Base-by-base conservation (phyloP, 2,329 filamentous ascomycete species). In the Neonectria hederae region DNA sequence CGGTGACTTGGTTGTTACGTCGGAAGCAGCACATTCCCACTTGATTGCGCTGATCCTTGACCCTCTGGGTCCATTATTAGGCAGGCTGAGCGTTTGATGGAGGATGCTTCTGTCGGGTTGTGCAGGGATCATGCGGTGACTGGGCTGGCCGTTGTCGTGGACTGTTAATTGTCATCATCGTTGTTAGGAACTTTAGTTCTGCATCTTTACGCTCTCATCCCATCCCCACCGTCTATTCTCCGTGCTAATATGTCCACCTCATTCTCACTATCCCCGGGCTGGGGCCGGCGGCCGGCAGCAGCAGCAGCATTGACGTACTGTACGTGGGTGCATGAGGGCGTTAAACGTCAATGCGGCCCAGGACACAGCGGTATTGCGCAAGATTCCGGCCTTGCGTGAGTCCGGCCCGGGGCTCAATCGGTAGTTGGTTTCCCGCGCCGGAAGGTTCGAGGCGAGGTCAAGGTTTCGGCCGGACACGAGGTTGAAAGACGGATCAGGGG, bases 371-470 rank as follows among this genome's bases (percentile, higher is more conserved):
- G 53, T 40, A 56, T 64, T 63, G 52, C 60, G 56, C 32, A 43
- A 58, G 57, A 57, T 42, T 40, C 48, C 48, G 24, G 49, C 48
- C 46, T 46, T 54, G 38, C 52, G 49, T 48, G 11, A 57, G 21
- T 35, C 65, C 63, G 64, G 64, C 19, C 62, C 63, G 70, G 56
- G 57, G 57, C 30, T 38, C 35, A 24, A n/a, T 54, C 59, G 65
- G 67, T 64, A 46, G 48, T 55, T 65, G 59, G 59, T 43, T 45
- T 24, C n/a, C 60, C 60, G 54, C 48, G 60, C 60, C 54, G 60
- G 58, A 40, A 35, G 48, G 48, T 40, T 38, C 21, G 53, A 42
- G 32, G 59, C 21, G 53, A 42, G 32, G 59, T 38, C 53, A 43
- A 40, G 35, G 60, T 38, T 57, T 62, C 60, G 48, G 60, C 60